Evolutionary conservation across 208 protist species (phyloP), one percentile per base, ranked within the genome.

Genomic region (Trypanosoma cruzi): DNA sequence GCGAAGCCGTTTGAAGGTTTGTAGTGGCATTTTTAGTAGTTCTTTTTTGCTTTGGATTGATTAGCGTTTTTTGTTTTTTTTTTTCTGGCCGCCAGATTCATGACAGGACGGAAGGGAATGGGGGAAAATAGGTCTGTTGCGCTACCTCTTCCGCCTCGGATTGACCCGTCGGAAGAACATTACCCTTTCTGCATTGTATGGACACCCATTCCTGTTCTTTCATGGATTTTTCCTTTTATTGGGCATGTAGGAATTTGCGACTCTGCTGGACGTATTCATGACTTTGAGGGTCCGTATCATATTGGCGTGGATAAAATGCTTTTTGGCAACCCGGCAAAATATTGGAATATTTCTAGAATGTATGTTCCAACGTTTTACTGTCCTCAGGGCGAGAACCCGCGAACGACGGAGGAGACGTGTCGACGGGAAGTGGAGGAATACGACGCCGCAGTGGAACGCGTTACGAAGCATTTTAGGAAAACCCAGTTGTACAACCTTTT

Each of bases 181-280:
- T 97, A 94, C 77, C 96, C 96, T 0, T 97, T 92, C 76, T 97
- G 93, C 62, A 64, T 98, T 34, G 91, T 97, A 7, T 98, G 93
- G 95, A 86, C 89, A 4, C 79, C 93, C 4, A 89, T 98, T 63
- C 95, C 95, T 0, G 1, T 95, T 18, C 77, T 98, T 16, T 90
- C 86, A 46, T 97, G 92, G 91, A 31, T 98, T 2, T 63, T 97
- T 2, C 95, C 95, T 2, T 92, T 97, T 46, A 73, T 98, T 26
- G 95, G 95, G 0, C 95, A 98, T 75, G 84, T 96, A 24, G 95
- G 81, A 10, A 96, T 98, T 42, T 89, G 84, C 49, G 93, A 95
- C 65, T 94, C 82, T 48, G 64, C 85, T 0, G 95, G 95, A 0
- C 70, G 78, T 52, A 91, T 97, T 60, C 83, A 89, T 62, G 95